phyloP scores from a whole-genome alignment of 1,284 basidiomycete species.

The Wolfiporia cocos region DNA sequence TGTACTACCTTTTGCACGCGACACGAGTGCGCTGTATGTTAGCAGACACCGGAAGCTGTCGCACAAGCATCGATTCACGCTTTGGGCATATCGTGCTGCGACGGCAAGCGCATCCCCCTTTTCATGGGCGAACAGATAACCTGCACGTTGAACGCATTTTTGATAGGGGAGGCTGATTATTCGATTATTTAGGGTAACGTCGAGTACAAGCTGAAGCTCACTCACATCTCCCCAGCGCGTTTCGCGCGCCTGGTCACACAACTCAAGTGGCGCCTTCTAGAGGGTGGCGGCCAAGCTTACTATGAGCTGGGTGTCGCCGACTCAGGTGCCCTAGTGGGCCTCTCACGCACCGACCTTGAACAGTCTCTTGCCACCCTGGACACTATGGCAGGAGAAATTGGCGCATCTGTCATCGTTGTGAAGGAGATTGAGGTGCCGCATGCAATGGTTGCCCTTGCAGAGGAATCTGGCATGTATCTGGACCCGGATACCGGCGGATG shows the following conservation, averaged over 20 bases:
- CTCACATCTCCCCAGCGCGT: conserved; percentile 62
- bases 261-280: conserved; percentile 90
- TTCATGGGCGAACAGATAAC: no score
- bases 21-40: no score
- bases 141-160: no score
- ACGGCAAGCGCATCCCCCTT: no score
- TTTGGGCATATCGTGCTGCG: no score
- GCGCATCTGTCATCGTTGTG: conserved; percentile 82
- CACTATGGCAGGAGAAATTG: conserved; percentile 89
- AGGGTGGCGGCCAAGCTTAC: conserved; percentile 87
- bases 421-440: conserved; percentile 78
- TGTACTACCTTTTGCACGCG: no score
- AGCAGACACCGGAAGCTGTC: no score
- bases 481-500: conserved; percentile 26
- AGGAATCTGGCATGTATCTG: conserved; percentile 26
- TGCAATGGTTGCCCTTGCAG: conserved; percentile 32
- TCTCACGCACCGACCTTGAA: conserved; percentile 71
- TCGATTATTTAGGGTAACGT: conserved; percentile 53
- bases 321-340: conserved; percentile 79
- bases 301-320: conserved; percentile 91
- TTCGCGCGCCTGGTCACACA: conserved; percentile 84
- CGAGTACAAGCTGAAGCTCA: conserved; percentile 83
- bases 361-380: conserved; percentile 78
- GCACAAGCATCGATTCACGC: no score
- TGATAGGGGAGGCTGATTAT: no score